Conservation (phyloP, 257 asterid genomes). For the Scutellaria minor region DNA sequence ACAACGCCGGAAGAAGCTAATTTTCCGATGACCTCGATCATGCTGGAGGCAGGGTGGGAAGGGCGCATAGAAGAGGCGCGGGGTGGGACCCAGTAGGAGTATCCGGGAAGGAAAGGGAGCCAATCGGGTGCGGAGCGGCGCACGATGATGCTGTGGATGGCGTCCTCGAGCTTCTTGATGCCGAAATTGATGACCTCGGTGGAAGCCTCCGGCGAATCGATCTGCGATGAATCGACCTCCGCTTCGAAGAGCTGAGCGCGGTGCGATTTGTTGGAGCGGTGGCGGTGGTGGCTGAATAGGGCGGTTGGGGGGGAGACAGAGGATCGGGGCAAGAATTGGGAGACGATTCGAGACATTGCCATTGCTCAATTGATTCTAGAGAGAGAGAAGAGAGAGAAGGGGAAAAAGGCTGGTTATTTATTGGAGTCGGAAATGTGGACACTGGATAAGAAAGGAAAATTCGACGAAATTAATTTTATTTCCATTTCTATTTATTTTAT, state of each 20-base stretch:
- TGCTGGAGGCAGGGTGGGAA: constrained; percentile 33
- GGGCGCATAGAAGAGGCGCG: constrained; percentile 36
- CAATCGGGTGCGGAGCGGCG: constrained; percentile 69
- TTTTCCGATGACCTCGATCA: constrained; percentile 44
- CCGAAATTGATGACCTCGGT: constrained; percentile 54
- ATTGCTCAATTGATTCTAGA: constrained; percentile 26
- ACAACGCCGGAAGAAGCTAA: constrained; percentile 31
- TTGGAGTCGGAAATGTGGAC: neutral
- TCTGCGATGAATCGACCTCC: constrained; percentile 46
- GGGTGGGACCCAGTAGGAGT: constrained; percentile 63
- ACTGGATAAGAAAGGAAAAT: neutral
- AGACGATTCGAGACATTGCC: constrained; percentile 55
- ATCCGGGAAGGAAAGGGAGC: constrained; percentile 62
- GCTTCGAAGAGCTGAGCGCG: constrained; percentile 48
- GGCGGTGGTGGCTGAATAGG: constrained; percentile 48
- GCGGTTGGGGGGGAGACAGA: constrained; percentile 40
- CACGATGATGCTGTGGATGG: constrained; percentile 55
- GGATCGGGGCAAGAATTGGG: constrained; percentile 43
- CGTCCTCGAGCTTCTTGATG: constrained; percentile 56
- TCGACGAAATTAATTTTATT: neutral
- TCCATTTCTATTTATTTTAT: too few species aligned
- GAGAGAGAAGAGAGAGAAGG: constrained; percentile 4
- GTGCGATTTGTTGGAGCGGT: constrained; percentile 54
- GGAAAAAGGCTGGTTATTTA: neutral
- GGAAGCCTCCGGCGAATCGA: constrained; percentile 48